Base-by-base conservation (phyloP, 2,329 filamentous ascomycete species). In the Curvularia verruculosa region DNA sequence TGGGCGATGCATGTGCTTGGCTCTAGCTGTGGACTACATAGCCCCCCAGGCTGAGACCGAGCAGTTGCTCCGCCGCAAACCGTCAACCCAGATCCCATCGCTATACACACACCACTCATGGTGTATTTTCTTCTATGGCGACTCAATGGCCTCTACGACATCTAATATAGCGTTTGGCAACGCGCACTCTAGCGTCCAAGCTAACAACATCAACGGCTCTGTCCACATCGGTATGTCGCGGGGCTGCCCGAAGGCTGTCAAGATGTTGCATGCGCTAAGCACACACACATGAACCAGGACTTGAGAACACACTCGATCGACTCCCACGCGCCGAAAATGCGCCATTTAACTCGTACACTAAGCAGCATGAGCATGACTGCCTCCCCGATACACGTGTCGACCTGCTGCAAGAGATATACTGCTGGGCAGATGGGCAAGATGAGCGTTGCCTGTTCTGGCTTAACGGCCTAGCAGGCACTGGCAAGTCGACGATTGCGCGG, bases 381-480 rank as follows among this genome's bases (percentile, higher is more conserved):
- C 63, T 71, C 1, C 19, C 50, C 9, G 41, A 55, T 13, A 74
- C 72, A 12, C 62, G 70, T 24, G 56, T 64, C 23, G 55, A 60
- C 9, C 57, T 75, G 15, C 63, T 73, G 3, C 5, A 57, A 2
- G 40, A 65, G 23, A 71, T 75, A 57, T 8, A 51, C n/a, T 19
- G 24, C 7, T 73, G 68, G 70, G 58, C 57, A 1, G 55, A 64
- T 2, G 56, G 49, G 28, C 21, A 28, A 49, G 44, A 61, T 5
- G 54, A 59, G 29, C 58, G 50, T 29, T 55, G 52, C 39, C 66
- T 74, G 48, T 75, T 66, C 64, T 75, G 70, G 73, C 60, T 74
- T 1, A 58, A 39, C 13, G 70, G 71, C 6, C 59, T 66, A 44
- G 71, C 72, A 3, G 73, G 74, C 18, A 73, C 64, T 12, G 71